These are phyloP conservation scores for Umbelopsis isabellina DNA, from an alignment of 192 early-diverging fungal genomes.

Conservation along the genomic window DNA sequence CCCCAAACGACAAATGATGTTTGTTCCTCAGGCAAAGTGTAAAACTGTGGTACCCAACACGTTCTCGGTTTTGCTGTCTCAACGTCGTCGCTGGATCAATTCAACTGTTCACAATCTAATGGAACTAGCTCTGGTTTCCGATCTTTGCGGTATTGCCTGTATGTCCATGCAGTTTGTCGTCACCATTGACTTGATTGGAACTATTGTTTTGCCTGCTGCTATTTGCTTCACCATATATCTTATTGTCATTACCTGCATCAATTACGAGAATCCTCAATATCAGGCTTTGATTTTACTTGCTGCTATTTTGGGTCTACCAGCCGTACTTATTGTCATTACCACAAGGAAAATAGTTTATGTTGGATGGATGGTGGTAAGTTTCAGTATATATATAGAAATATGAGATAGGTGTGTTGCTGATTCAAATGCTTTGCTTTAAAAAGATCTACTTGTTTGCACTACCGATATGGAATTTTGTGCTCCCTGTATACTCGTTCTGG, in stretches of 20 bases:
- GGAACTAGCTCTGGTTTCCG: slow-evolving; percentile 77
- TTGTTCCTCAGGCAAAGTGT: slow-evolving; percentile 77
- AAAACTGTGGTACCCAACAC: slow-evolving; percentile 78
- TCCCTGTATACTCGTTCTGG: slow-evolving; percentile 93
- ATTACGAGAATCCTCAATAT: slow-evolving; percentile 11
- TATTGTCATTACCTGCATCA: slow-evolving; percentile 45
- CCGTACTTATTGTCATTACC: slow-evolving; percentile 83
- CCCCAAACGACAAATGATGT: slow-evolving; percentile 81
- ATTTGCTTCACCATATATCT: slow-evolving; percentile 47
- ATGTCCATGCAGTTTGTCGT: slow-evolving; percentile 83
- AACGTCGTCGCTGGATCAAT: slow-evolving; percentile 91
- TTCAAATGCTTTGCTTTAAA: background rate
- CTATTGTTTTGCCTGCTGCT: slow-evolving; percentile 68
- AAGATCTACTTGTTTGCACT: slow-evolving; percentile 64
- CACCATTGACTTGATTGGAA: slow-evolving; percentile 70
- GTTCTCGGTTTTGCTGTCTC: slow-evolving; percentile 79
- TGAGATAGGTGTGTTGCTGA: background rate
- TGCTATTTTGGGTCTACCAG: slow-evolving; percentile 83
- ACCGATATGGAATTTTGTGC: slow-evolving; percentile 91
- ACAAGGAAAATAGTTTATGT: slow-evolving; percentile 79
- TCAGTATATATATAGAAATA: background rate
- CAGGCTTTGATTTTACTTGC: slow-evolving; percentile 70
- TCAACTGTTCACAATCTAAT: slow-evolving; percentile 86
- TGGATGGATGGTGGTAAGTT: slow-evolving; percentile 74
- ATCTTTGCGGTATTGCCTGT: slow-evolving; percentile 84